These are phyloP conservation scores for Erigeron canadensis DNA, from an alignment of 129 eudicot species.

Conservation along the genomic window DNA sequence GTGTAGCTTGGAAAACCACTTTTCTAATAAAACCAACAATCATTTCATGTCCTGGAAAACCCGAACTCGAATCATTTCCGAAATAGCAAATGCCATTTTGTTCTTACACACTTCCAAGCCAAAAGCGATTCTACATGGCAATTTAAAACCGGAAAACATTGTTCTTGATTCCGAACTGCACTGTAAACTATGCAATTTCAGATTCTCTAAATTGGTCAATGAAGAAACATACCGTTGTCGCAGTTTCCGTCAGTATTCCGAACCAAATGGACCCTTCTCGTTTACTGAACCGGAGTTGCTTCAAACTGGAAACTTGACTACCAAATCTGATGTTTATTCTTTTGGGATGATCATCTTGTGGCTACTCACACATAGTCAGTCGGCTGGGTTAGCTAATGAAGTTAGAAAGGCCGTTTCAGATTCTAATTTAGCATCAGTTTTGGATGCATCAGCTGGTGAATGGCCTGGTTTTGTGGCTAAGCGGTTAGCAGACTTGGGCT, in stretches of 20 bases:
- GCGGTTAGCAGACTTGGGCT: constrained; percentile 65
- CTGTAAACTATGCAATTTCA: constrained; percentile 63
- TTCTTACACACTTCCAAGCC: constrained; percentile 68
- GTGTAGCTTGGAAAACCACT: constrained; percentile 43
- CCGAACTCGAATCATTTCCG: constrained; percentile 59
- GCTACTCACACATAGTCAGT: constrained; percentile 59
- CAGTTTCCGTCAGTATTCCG: constrained; percentile 52
- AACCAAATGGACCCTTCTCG: constrained; percentile 44
- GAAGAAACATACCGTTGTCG: constrained; percentile 58
- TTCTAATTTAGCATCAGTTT: constrained; percentile 42
- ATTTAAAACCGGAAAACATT: constrained; percentile 63
- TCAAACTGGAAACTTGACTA: constrained; percentile 53
- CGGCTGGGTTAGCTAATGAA: constrained; percentile 41
- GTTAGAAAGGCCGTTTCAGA: constrained; percentile 49
- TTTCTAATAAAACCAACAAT: constrained; percentile 38
- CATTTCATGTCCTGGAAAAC: constrained; percentile 57
- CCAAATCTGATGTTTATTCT: constrained; percentile 69
- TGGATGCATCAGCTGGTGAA: constrained; percentile 82
- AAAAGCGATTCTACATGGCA: constrained; percentile 59
- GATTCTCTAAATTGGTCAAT: constrained; percentile 45
- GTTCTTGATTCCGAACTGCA: constrained; percentile 55
- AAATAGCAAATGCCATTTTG: constrained; percentile 64
- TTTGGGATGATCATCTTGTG: constrained; percentile 74
- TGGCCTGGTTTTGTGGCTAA: constrained; percentile 70
- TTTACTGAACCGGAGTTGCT: constrained; percentile 72